Base-by-base conservation (phyloP, 2,329 filamentous ascomycete species). In the Aspergillus sp. region DNA sequence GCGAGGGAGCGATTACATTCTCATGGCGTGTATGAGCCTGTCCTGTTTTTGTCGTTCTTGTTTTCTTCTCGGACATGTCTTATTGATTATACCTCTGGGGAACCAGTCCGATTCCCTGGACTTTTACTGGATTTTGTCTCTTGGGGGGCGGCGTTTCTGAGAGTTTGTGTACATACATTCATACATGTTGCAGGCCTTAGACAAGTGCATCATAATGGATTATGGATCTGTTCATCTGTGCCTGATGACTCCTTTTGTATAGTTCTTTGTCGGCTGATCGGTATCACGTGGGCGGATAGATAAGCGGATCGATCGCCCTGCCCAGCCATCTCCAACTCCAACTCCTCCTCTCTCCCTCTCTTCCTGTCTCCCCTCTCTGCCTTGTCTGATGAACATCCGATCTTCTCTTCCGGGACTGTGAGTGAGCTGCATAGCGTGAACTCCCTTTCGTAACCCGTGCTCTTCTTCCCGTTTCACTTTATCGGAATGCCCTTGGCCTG, bases 81-180 rank as follows among this genome's bases (percentile, higher is more conserved):
- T 65, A 65, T 62, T 68, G 60, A 64, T 63, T 66, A 68, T 70
- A 68, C 64, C 67, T 63, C 59, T 58, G 50, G 56, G 64, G 54
- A 59, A 58, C 51, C 46, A 50, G 60, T 57, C 54, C 57, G 53
- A 58, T 64, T 60, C 60, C 58, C 57, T 56, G 58, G 50, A 49
- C 41, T 57, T 60, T 58, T 38, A 47, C 11, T 21, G 11, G n/a
- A 42, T 42, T 17, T 42, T 48, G 53, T 52, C 42, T 53, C 59
- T 32, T 40, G 38, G 45, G 41, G 51, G 42, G 52, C 17, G 49
- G 42, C 42, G 46, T 32, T 53, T 58, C 48, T 45, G 36, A 45
- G 45, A 57, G 49, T 47, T 51, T 58, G 48, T 61, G 60, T 59
- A 61, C 60, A 63, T 63, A 62, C 51, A 50, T 40, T 42, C 50